Percentiles rank a stretch among this genome's conserved stretches.
phyloP scores from a whole-genome alignment of 768 basidiomycete genomes.

The Naganishia onofrii region DNA sequence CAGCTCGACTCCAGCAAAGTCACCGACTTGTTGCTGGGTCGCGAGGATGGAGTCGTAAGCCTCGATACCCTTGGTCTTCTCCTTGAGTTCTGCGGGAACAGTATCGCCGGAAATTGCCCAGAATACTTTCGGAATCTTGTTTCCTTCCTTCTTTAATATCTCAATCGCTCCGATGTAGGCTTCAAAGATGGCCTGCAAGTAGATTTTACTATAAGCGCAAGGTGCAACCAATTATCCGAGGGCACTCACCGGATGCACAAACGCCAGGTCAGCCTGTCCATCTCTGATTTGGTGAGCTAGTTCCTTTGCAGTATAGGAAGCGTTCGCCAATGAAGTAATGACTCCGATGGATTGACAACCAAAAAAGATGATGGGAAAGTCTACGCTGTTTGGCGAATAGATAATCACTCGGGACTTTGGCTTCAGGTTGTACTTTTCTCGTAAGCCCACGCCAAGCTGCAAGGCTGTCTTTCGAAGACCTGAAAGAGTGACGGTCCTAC shows the following conservation, averaged over 20 bases:
- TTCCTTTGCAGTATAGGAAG: conserved; percentile 66
- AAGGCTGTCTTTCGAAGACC: conserved; percentile 61
- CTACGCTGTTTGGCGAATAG: conserved; percentile 64
- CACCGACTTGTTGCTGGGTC: conserved; percentile 15
- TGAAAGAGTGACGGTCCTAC: conserved; percentile 60
- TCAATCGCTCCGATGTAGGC: conserved; percentile 15
- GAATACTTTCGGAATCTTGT: conserved; percentile 55
- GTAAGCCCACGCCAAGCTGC: conserved; percentile 63
- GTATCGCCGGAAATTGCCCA: conserved; percentile 59
- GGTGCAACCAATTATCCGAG: background rate
- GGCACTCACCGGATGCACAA: conserved; percentile 59
- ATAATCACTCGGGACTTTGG: conserved; percentile 61
- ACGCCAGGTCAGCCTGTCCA: conserved; percentile 63
- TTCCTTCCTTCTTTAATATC: conserved; percentile 18
- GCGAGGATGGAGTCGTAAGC: conserved; percentile 38
- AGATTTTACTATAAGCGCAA: background rate
- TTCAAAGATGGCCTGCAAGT: conserved; percentile 13
- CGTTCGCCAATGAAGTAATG: conserved; percentile 70
- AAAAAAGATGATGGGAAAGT: conserved; percentile 58
- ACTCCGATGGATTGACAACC: conserved; percentile 63
- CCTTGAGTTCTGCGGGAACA: conserved; percentile 13
- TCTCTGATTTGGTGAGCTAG: conserved; percentile 70
- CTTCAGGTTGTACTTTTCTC: conserved; percentile 57
- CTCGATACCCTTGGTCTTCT: conserved; percentile 29
- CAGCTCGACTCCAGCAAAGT: conserved; percentile 25